Evolutionary conservation across 2,329 filamentous ascomycete species (phyloP), one percentile per base, ranked within the genome.

Genomic region (Verticillium zaregamsianum): DNA sequence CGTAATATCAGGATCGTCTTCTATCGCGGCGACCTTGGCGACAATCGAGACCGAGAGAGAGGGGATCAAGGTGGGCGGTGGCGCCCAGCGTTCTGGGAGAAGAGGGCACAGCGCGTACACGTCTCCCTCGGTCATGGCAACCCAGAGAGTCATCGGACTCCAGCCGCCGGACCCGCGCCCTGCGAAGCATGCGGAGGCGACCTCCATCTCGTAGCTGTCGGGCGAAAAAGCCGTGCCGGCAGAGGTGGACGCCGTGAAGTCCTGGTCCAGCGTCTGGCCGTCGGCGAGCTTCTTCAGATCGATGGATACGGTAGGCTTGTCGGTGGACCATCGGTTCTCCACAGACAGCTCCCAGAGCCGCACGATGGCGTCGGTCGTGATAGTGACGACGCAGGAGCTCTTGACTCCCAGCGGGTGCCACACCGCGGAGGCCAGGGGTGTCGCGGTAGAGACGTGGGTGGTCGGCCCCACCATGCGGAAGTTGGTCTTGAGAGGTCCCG

Each of bases 101-200:
- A 99, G 82, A 2, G 95, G 95, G 71, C 93, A 97, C 9, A 99
- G 80, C 2, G 94, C 93, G 71, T 99, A 99, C 6, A 98, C 85
- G 71, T 97, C 93, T 3, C 95, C 95, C 63, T 92, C 90, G 40
- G 87, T 87, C 90, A 97, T 99, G n/a, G 93, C 93, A 59, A 98
- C 80, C 92, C 94, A 99, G 12, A 99, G 81, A 0, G 95, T 98
- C 91, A 97, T 97, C 11, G 93, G 87, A 8, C 93, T 91, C 95
- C 95, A 99, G 60, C 93, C 93, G 15, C 93, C 94, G 7, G 85
- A 85, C 39, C 80, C 81, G 65, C 82, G 81, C 14, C 79, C 79
- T 39, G 83, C 80, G 77, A 99, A 99, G 72, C 88, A 91, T 58
- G 93, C 93, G 2, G 93, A 89, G 4, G 93, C 92, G 25, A 96